phyloP scores from a whole-genome alignment of 2,329 filamentous ascomycete species.

The Pseudogymnoascus sp. region DNA sequence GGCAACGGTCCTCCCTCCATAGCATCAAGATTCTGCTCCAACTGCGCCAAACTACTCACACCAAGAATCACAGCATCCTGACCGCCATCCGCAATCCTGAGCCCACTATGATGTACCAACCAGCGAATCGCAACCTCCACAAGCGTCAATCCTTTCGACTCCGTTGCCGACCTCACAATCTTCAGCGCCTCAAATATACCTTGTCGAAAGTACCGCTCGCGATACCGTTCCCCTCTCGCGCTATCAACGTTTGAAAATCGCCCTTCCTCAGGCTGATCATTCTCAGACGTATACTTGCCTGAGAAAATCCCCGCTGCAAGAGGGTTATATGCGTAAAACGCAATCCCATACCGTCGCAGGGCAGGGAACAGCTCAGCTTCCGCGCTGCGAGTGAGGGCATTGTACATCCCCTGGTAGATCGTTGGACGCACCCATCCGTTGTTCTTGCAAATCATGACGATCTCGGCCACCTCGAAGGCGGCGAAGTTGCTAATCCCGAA shows the following conservation, averaged over 20 bases:
- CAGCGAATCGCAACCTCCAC: constrained; percentile 56
- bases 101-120: constrained; percentile 49
- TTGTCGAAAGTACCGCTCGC: constrained; percentile 56
- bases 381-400: constrained; percentile 67
- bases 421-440: constrained; percentile 74
- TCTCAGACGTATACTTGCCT: constrained; percentile 50
- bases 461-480: constrained; percentile 80
- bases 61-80: constrained; percentile 38
- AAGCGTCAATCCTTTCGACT: constrained; percentile 51
- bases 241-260: constrained; percentile 54
- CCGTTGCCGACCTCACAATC: constrained; percentile 51
- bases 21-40: constrained; percentile 35
- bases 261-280: constrained; percentile 51
- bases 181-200: constrained; percentile 53
- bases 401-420: constrained; percentile 85
- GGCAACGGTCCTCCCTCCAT: constrained; percentile 52
- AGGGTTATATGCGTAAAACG: constrained; percentile 77
- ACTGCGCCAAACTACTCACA: constrained; percentile 33
- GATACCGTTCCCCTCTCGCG: constrained; percentile 42
- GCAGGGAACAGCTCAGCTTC: constrained; percentile 68
- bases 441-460: constrained; percentile 70
- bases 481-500: constrained; percentile 80
- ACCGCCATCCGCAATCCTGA: constrained; percentile 44
- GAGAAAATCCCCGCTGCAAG: constrained; percentile 73
- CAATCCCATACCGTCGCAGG: constrained; percentile 68